A percentile compares a stretch with the other conserved stretches of the same genome.
These are phyloP conservation scores for Jatropha podagrica DNA, from an alignment of 441 rosid species.

Conservation along the genomic window DNA sequence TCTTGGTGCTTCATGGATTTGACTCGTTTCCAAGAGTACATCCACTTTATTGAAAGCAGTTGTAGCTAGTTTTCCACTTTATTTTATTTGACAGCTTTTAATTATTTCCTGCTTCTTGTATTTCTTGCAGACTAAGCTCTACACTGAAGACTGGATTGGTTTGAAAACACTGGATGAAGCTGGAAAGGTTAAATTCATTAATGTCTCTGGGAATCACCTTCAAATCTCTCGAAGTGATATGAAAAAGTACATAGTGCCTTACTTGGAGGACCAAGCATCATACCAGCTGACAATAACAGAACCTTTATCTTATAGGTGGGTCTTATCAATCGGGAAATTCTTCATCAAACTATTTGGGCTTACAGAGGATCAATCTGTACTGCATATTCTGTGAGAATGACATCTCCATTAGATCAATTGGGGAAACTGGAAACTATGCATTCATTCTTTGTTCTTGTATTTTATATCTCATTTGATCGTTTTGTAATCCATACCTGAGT, in stretches of 20 bases:
- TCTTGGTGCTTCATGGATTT: neutral
- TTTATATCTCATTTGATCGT: neutral
- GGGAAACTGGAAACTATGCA: neutral
- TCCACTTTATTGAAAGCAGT: neutral
- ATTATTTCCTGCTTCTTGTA: neutral
- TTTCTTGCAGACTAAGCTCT: slow-evolving; percentile 57
- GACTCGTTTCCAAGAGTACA: neutral
- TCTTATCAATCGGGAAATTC: slow-evolving; percentile 31
- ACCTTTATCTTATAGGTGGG: slow-evolving; percentile 36
- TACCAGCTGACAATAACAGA: slow-evolving; percentile 16
- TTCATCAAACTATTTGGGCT: slow-evolving; percentile 36
- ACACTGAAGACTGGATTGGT: slow-evolving; percentile 85
- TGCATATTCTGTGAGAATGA: slow-evolving; percentile 14
- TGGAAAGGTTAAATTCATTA: slow-evolving; percentile 70
- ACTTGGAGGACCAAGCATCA: slow-evolving; percentile 48
- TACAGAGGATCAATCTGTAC: slow-evolving; percentile 34
- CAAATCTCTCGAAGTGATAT: slow-evolving; percentile 48
- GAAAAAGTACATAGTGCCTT: slow-evolving; percentile 66
- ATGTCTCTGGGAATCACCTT: slow-evolving; percentile 60
- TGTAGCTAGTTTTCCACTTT: no score
- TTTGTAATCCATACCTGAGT: neutral
- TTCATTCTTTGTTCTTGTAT: neutral
- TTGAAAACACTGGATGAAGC: slow-evolving; percentile 75
- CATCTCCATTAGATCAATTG: neutral
- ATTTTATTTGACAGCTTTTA: neutral